Evolutionary conservation across 352 stramenopile species (phyloP).

Genomic region (Pythium volutum): DNA sequence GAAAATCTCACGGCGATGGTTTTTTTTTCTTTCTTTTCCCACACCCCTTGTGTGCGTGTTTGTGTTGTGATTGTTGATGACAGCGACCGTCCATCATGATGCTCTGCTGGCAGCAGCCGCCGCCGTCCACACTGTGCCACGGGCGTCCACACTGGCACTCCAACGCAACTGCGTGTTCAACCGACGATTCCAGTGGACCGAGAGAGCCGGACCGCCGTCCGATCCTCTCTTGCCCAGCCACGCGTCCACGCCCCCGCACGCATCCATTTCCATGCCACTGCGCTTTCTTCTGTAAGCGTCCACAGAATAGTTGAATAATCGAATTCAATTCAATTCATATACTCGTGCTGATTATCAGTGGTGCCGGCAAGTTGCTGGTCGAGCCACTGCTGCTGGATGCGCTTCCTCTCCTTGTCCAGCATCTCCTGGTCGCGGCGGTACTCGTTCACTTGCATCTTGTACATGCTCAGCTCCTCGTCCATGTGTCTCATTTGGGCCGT

Average conservation of each 20-base stretch:
- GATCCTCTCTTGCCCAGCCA: too few relatives aligned
- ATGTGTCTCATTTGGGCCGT: slow-evolving; percentile 76
- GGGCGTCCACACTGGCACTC: too few relatives aligned
- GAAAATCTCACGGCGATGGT: too few relatives aligned
- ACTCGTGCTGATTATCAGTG: not conserved
- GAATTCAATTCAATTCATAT: not conserved
- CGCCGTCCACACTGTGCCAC: not conserved
- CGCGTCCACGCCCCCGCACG: not conserved
- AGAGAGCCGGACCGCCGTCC: slow-evolving; percentile 4
- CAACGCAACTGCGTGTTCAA: slow-evolving; percentile 17
- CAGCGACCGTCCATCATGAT: too few relatives aligned
- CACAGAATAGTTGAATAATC: not conserved
- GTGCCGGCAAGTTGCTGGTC: slow-evolving; percentile 28
- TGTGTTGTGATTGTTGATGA: too few relatives aligned
- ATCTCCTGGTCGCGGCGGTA: slow-evolving; percentile 65
- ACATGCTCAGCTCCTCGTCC: slow-evolving; percentile 91
- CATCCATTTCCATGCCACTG: too few relatives aligned
- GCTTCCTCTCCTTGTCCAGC: slow-evolving; percentile 58
- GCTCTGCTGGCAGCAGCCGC: too few relatives aligned
- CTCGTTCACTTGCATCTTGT: slow-evolving; percentile 89
- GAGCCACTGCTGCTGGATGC: slow-evolving; percentile 67
- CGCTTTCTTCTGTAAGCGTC: too few relatives aligned
- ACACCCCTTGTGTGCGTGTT: too few relatives aligned
- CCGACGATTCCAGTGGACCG: slow-evolving; percentile 1
- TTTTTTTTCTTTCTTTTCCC: too few relatives aligned